Base-by-base conservation (phyloP, 495 filamentous ascomycete genomes). In the Alectoria sarmentosa region DNA sequence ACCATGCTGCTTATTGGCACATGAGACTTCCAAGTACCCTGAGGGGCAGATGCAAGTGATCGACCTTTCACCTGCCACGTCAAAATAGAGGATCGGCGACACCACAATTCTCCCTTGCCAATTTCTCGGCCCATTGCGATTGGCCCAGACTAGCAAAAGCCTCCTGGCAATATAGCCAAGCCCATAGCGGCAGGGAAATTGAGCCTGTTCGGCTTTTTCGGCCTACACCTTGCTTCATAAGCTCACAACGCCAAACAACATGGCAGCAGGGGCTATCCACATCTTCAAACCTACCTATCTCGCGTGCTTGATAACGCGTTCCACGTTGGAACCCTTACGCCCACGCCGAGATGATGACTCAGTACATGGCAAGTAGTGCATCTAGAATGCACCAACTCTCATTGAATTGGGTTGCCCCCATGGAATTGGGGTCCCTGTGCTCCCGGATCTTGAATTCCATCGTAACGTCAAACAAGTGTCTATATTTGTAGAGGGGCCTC, bases 1-100 rank as follows among this genome's bases (percentile, higher is more conserved):
- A 32, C 14, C 5, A 32, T 34, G 30, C 30, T 28, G 14, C 34
- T 1, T 0, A 17, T 3, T 55, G 28, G 28, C 17, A 55, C 52
- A 34, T 34, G 52, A 55, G 30, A 55, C 52, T 21, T 0, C 1
- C 8, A 21, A 21, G 6, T 7, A 10, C 34, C 52, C 8, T 21
- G 52, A 30, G 17, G 15, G 34, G 52, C 52, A 55, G 34, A 8
- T 8, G 19, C 42, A 54, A 4, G 15, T 55, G 28, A n/a, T n/a
- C n/a, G n/a, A n/a, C n/a, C n/a, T 55, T 55, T 55, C n/a, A 55
- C 34, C 52, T 55, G 52, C 52, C 52, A 34, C 52, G 1, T 15
- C 1, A 3, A 11, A 7, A n/a, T n/a, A n/a, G n/a, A 32, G 19
- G 28, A 34, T 55, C 28, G 34, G 52, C 52, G 52, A 55, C 30